Percentiles rank a stretch among this genome's conserved stretches.
Evolutionary conservation across 108 stramenopile genomes (phyloP).

Genomic region (Bacterosira constricta): DNA sequence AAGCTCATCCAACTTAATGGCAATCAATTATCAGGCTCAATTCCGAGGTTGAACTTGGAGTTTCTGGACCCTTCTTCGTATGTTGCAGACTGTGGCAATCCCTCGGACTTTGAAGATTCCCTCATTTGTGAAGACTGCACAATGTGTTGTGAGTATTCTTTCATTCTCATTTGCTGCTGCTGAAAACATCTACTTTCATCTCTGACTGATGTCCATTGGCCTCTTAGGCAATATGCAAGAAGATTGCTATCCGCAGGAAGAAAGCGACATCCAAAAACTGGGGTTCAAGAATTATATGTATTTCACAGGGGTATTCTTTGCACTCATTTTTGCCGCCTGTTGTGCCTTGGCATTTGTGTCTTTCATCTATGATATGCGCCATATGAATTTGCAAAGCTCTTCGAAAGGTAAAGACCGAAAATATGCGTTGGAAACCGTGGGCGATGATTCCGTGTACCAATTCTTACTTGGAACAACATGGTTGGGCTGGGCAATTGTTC

Average conservation of each 20-base stretch:
- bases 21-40: slow-evolving; percentile 18
- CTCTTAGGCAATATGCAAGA: background rate
- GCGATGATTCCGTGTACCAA: background rate
- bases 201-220: background rate
- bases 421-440: background rate
- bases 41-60: background rate
- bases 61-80: background rate
- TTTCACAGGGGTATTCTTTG: background rate
- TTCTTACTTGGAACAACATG: background rate
- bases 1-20: slow-evolving; percentile 23
- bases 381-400: background rate
- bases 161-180: background rate
- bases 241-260: background rate
- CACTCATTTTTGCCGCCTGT: background rate
- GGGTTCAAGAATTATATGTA: background rate
- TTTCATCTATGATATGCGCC: background rate
- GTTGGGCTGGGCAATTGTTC: background rate
- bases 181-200: background rate
- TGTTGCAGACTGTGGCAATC: slow-evolving; percentile 39
- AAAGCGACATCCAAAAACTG: background rate
- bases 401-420: background rate
- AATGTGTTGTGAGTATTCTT: slow-evolving; percentile 31
- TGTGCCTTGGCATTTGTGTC: background rate
- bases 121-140: slow-evolving; percentile 17
- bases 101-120: slow-evolving; percentile 20